phyloP scores from a whole-genome alignment of 768 basidiomycete species.

The Trichaptum fuscoviolaceum region DNA sequence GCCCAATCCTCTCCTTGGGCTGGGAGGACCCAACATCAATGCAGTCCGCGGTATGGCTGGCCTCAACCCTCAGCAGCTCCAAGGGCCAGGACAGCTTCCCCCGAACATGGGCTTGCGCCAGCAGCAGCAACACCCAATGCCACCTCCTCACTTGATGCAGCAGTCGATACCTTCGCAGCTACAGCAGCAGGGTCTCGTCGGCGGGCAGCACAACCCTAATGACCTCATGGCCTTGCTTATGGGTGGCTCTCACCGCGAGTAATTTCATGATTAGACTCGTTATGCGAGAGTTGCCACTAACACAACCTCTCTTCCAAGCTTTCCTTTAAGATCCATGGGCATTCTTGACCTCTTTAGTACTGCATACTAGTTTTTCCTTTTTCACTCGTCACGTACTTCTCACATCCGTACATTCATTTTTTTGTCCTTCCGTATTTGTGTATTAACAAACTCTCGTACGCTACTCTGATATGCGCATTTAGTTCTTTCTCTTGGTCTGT shows the following conservation, averaged over 20 bases:
- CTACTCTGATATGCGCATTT: background rate
- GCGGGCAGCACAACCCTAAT: slow-evolving; percentile 42
- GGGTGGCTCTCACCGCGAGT: slow-evolving; percentile 66
- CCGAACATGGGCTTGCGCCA: slow-evolving; percentile 46
- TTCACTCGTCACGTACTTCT: background rate
- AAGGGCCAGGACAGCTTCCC: slow-evolving; percentile 14
- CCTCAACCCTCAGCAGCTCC: slow-evolving; percentile 3
- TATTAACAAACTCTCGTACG: slow-evolving; percentile 1
- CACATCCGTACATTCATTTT: background rate
- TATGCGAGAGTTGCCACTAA: background rate
- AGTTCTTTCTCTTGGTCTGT: background rate
- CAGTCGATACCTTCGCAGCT: slow-evolving; percentile 50
- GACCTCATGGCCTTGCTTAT: slow-evolving; percentile 83
- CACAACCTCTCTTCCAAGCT: background rate
- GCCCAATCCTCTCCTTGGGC: background rate
- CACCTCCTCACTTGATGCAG: slow-evolving; percentile 53
- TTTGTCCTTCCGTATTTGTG: background rate
- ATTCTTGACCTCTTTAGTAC: background rate
- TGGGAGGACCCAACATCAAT: background rate
- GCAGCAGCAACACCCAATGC: slow-evolving; percentile 43
- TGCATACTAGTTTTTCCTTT: background rate
- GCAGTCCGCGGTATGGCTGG: slow-evolving; percentile 1
- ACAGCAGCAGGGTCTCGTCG: slow-evolving; percentile 52
- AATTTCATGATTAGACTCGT: slow-evolving; percentile 18
- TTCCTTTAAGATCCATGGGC: background rate